phyloP scores from a whole-genome alignment of 768 basidiomycete genomes.

The Tricholoma sp. region DNA sequence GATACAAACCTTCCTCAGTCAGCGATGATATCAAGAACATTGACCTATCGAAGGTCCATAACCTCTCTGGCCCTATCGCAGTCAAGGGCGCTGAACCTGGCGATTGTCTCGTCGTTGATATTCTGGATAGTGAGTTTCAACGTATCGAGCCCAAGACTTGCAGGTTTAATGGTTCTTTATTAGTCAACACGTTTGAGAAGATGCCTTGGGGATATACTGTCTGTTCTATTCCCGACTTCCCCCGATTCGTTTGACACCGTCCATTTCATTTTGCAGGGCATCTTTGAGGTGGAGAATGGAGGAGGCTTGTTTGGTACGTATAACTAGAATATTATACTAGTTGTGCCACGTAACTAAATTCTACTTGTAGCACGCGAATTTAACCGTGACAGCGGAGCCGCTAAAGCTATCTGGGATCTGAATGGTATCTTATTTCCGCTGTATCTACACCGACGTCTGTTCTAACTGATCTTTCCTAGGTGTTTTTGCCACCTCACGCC shows the following conservation, averaged over 20 bases:
- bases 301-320: constrained; percentile 61
- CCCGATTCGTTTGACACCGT: not conserved
- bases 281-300: constrained; percentile 71
- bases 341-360: not conserved
- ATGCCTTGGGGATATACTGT: constrained; percentile 84
- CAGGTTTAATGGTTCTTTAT: not conserved
- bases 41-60: constrained; percentile 62
- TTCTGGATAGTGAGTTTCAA: constrained; percentile 54
- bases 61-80: constrained; percentile 71
- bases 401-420: constrained; percentile 81
- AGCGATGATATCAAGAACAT: constrained; percentile 67
- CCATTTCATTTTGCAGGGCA: constrained; percentile 39
- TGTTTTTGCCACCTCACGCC: constrained; percentile 67
- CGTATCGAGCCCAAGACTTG: not conserved
- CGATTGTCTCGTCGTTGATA: constrained; percentile 75
- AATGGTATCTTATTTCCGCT: constrained; percentile 35
- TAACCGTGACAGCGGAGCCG: constrained; percentile 61
- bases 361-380: constrained; percentile 52
- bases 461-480: constrained; percentile 28
- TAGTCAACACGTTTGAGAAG: constrained; percentile 63
- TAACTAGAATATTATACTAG: constrained; percentile 1
- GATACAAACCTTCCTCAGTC: constrained; percentile 25
- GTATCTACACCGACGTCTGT: not conserved
- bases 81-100: constrained; percentile 77
- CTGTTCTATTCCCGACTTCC: constrained; percentile 5